Conservation (phyloP, 768 basidiomycete species). For the Lyophyllum shimeji region DNA sequence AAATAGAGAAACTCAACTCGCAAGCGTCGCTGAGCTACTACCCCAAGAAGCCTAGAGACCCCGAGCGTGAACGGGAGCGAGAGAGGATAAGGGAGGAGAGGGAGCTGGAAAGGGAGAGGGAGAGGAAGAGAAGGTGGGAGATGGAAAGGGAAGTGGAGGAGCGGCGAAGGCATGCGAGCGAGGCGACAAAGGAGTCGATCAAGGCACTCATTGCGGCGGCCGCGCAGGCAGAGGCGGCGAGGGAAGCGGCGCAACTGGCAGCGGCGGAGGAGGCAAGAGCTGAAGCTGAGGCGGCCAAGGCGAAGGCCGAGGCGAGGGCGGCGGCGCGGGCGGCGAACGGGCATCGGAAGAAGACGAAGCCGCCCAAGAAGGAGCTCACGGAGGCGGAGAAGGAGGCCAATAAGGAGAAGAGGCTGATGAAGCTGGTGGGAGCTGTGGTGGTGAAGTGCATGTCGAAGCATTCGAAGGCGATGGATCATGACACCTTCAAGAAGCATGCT, state of each 20-base stretch:
- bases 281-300: constrained; percentile 24
- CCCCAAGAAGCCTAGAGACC: too few relatives aligned
- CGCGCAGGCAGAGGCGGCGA: constrained; percentile 27
- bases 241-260: constrained; percentile 31
- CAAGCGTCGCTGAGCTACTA: neutral
- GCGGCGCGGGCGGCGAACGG: constrained; percentile 27
- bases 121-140: too few relatives aligned
- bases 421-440: constrained; percentile 86
- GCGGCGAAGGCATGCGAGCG: neutral
- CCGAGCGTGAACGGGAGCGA: too few relatives aligned
- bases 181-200: constrained; percentile 25
- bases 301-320: constrained; percentile 28
- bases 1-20: neutral
- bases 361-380: constrained; percentile 41
- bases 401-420: constrained; percentile 81
- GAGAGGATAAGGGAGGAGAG: too few relatives aligned
- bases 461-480: constrained; percentile 67
- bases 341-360: constrained; percentile 34
- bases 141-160: too few relatives aligned
- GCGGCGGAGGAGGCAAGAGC: constrained; percentile 24
- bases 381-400: constrained; percentile 62
- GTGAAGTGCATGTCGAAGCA: constrained; percentile 94
- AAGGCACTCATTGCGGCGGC: constrained; percentile 37
- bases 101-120: too few relatives aligned
- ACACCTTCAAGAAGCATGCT: constrained; percentile 92